phyloP scores from a whole-genome alignment of 768 basidiomycete genomes.

The Leucogyrophana mollusca region DNA sequence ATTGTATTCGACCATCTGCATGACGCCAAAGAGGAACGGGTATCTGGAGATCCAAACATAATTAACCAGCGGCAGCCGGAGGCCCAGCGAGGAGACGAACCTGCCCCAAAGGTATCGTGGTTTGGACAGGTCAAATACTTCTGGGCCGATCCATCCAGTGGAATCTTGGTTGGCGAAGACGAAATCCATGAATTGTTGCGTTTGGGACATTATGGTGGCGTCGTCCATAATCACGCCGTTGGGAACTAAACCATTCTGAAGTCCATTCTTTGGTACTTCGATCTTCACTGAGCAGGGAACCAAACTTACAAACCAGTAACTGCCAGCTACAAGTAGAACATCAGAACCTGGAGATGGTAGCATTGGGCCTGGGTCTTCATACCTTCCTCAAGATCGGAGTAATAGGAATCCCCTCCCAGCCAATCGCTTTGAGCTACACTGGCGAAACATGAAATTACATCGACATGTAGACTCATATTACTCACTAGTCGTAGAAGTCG shows the following conservation, averaged over 20 bases:
- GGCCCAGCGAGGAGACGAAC: too few species aligned
- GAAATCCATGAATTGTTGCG: constrained; percentile 47
- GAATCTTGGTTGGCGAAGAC: constrained; percentile 51
- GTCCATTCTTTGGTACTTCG: not conserved
- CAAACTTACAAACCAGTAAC: constrained; percentile 55
- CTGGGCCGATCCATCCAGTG: constrained; percentile 57
- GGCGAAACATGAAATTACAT: not conserved
- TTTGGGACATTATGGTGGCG: constrained; percentile 44
- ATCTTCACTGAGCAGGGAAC: not conserved
- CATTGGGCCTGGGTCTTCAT: constrained; percentile 5
- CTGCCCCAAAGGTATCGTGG: constrained; percentile 56
- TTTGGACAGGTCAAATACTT: constrained; percentile 46
- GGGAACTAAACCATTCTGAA: constrained; percentile 53
- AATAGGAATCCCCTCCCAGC: constrained; percentile 32
- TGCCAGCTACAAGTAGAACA: constrained; percentile 39
- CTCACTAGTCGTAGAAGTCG: constrained; percentile 36
- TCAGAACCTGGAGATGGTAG: not conserved
- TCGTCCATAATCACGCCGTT: constrained; percentile 48
- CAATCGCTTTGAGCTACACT: constrained; percentile 34
- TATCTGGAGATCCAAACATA: constrained; percentile 31
- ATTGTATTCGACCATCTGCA: constrained; percentile 52
- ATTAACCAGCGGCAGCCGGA: not conserved
- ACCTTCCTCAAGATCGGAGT: constrained; percentile 36
- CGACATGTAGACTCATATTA: not conserved
- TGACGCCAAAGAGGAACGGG: constrained; percentile 58